A percentile compares a stretch with the other conserved stretches of the same genome.
Conservation (phyloP, 2,329 filamentous ascomycete species). For the Xylariaceae sp. region DNA sequence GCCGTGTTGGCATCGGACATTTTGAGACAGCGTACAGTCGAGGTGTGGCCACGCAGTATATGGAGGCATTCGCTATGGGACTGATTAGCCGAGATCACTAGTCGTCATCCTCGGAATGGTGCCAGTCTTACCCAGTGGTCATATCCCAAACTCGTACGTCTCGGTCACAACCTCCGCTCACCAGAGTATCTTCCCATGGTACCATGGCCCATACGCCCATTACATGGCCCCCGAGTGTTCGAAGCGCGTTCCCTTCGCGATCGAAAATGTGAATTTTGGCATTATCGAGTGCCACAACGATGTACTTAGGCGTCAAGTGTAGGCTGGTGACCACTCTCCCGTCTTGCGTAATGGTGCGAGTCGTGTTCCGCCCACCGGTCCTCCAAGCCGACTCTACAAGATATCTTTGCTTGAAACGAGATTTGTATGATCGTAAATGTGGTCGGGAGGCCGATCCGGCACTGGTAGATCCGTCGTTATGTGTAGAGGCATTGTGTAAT, state of each 20-base stretch:
- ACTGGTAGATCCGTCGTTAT: slow-evolving; percentile 48
- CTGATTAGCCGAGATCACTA: slow-evolving; percentile 26
- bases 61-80: slow-evolving; percentile 62
- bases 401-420: slow-evolving; percentile 96
- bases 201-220: slow-evolving; percentile 99
- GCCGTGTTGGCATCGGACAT: slow-evolving; percentile 94
- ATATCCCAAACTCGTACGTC: slow-evolving; percentile 98
- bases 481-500: slow-evolving; percentile 42
- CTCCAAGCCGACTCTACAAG: slow-evolving; percentile 97
- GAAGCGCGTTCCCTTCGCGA: slow-evolving; percentile 78
- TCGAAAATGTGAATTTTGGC: slow-evolving; percentile 98
- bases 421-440: slow-evolving; percentile 80
- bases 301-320: slow-evolving; percentile 91
- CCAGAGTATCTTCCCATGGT: slow-evolving; percentile 89
- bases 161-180: slow-evolving; percentile 92
- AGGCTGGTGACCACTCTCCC: slow-evolving; percentile 95
- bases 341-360: slow-evolving; percentile 88
- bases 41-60: slow-evolving; percentile 88
- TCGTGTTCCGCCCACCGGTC: slow-evolving; percentile 77
- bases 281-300: slow-evolving; percentile 95
- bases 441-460: slow-evolving; percentile 41
- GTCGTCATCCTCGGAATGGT: not conserved
- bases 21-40: slow-evolving; percentile 92
- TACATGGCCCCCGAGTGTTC: slow-evolving; percentile 87
- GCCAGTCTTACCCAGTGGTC: slow-evolving; percentile 70